Evolutionary conservation across 208 protist species (phyloP), one percentile per base, ranked within the genome.

Genomic region (Strigomonas culicis): DNA sequence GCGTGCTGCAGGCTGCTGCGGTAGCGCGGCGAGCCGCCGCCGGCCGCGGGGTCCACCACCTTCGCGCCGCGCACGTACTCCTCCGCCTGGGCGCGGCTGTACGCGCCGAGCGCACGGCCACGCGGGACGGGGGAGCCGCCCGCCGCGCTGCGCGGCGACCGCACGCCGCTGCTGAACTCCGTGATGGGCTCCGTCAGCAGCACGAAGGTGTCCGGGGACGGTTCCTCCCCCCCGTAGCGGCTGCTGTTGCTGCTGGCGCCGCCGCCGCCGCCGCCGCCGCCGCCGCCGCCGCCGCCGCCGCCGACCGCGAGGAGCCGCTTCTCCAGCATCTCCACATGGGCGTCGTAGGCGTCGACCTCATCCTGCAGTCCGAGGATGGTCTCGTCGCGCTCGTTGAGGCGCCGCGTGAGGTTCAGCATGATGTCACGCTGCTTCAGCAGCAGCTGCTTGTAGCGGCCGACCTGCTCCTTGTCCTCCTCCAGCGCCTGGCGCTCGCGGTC

Each of bases 391-490:
- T 98, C 94, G 65, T 96, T 96, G 2, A 98, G 73, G 13, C 95
- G 78, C 13, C 80, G 79, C 11, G 95, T 98, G 39, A 98, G 79
- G 55, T 82, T 85, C 47, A 98, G 82, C 95, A 99, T 98, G 63
- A 98, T 97, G 69, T 99, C 96, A 13, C 96, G 82, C 77, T 99
- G 97, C 79, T 98, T 98, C 47, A 98, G 68, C 50, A 98, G 75
- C n/a, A 98, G 84, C 63, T 97, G 82, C 75, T 98, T 98, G 88
- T 98, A 99, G 27, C 94, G 71, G 22, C 92, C 83, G 56, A 98
- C 88, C 74, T 98, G 89, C 27, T 83, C 86, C 63, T 97, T 96
- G 66, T 97, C 92, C 65, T 95, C 87, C 52, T 90, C 79, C 46
- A 97, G 73, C 17, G 77, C 69, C 44, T 86, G 74, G 22, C 88